Evolutionary conservation across 2,329 filamentous ascomycete species (phyloP).

Genomic region (Juglanconis juglandina): DNA sequence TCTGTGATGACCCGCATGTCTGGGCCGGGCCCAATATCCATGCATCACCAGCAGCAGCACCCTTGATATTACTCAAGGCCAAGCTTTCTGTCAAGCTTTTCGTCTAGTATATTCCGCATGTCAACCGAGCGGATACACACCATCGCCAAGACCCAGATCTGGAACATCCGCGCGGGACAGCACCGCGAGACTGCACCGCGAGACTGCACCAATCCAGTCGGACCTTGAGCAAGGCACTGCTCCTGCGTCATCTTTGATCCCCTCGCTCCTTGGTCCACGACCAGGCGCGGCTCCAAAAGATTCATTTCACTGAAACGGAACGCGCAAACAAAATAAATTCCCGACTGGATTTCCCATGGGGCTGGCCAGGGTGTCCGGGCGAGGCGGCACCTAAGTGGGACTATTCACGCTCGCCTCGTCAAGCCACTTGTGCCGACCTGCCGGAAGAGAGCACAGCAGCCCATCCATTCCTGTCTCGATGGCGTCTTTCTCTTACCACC

Average conservation of each 20-base stretch:
- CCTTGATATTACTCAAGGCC: neutral
- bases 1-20: neutral
- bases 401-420: too few relatives aligned
- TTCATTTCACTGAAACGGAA: slow-evolving; percentile 13
- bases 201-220: neutral
- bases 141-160: neutral
- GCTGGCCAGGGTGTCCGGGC: neutral
- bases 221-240: neutral
- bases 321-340: slow-evolving; percentile 4
- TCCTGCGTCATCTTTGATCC: neutral
- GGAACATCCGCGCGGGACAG: neutral
- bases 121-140: neutral
- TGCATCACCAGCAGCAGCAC: neutral
- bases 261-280: neutral
- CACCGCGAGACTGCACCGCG: neutral
- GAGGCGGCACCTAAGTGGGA: neutral
- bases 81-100: neutral
- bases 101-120: neutral
- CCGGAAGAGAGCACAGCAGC: too few relatives aligned
- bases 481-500: too few relatives aligned
- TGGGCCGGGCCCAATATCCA: neutral
- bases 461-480: too few relatives aligned
- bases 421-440: too few relatives aligned
- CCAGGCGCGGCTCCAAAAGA: neutral
- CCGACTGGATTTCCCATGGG: slow-evolving; percentile 1